Evolutionary conservation across 192 early-diverging fungal species (phyloP), one percentile per base, ranked within the genome.

Genomic region (Cladochytrium replicatum): DNA sequence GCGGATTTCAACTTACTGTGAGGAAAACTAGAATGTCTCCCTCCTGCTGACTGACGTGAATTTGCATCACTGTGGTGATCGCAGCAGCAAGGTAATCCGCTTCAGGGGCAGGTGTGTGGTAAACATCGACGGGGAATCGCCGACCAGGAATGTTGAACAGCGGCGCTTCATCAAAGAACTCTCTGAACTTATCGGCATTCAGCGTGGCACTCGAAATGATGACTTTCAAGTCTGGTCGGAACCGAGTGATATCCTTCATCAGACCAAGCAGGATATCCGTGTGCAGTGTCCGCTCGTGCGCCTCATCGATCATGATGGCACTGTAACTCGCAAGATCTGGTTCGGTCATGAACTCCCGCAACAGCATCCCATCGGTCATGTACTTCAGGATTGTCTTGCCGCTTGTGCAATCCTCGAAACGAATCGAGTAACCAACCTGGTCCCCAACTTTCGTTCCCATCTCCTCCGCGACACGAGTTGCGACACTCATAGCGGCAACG

Each of bases 361-460:
- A 77, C 19, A 99, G 69, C 87, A 95, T 88, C 43, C 96, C 96
- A 62, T 97, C 96, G 0, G 96, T 99, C 96, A 99, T 97, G 52
- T 97, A 97, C 59, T 97, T 96, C 43, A 99, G 71, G 15, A 85
- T 63, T 0, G 96, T 99, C 64, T 90, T 91, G 23, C 97, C 93
- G 1, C 81, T 80, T 3, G 96, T 97, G 58, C 88, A 92, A 66
- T 99, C 96, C 61, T 99, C 96, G 56, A 99, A 99, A 15, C 96
- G 82, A 51, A 99, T 97, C 4, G 89, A 84, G 52, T 99, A 99
- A 4, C 96, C 96, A 41, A 99, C 93, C 60, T 93, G 82, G 46
- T 79, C 67, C 5, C 96, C 91, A 11, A 99, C 64, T 61, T 88
- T 91, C 11, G 88, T 88, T 3, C 87, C 89, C 74, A 94, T 85